phyloP scores from a whole-genome alignment of 1,284 basidiomycete genomes.

The Albatrellus sp. region DNA sequence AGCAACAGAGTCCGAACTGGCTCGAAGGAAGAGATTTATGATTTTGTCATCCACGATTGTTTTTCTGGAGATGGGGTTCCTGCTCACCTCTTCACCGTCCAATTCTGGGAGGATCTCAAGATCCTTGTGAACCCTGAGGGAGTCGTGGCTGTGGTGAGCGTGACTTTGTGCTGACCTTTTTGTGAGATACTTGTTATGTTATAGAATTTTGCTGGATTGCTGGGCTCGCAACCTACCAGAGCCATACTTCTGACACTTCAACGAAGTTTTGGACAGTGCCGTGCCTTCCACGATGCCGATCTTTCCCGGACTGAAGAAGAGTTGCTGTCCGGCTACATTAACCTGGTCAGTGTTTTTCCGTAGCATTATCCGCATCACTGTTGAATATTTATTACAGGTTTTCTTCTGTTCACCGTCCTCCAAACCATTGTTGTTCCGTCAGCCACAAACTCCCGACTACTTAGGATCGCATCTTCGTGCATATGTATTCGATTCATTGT shows the following conservation, averaged over 20 bases:
- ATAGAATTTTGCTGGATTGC: constrained; percentile 64
- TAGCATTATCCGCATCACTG: too few relatives aligned
- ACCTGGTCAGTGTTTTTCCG: constrained; percentile 45
- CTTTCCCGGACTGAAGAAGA: constrained; percentile 29
- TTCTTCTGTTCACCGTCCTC: constrained; percentile 65
- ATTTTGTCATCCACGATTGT: constrained; percentile 81
- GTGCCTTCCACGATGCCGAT: constrained; percentile 67
- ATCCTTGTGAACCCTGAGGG: constrained; percentile 57
- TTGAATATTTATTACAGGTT: constrained; percentile 32
- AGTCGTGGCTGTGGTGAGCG: constrained; percentile 66
- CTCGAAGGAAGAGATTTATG: constrained; percentile 33
- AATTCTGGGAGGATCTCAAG: constrained; percentile 72
- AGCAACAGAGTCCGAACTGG: constrained; percentile 18
- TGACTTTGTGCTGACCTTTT: not conserved
- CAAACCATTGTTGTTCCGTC: constrained; percentile 52
- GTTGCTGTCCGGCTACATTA: constrained; percentile 47
- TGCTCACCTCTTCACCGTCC: constrained; percentile 64
- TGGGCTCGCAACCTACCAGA: constrained; percentile 49
- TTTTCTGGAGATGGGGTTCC: constrained; percentile 87
- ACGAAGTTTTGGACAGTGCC: constrained; percentile 59
- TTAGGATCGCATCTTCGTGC: constrained; percentile 55
- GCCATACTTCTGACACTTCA: constrained; percentile 61
- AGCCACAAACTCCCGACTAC: constrained; percentile 40
- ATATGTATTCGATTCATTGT: constrained; percentile 28
- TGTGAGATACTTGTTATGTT: constrained; percentile 19